These are phyloP conservation scores for Alternaria incomplexa DNA, from an alignment of 2,329 filamentous ascomycete species.

Conservation along the genomic window DNA sequence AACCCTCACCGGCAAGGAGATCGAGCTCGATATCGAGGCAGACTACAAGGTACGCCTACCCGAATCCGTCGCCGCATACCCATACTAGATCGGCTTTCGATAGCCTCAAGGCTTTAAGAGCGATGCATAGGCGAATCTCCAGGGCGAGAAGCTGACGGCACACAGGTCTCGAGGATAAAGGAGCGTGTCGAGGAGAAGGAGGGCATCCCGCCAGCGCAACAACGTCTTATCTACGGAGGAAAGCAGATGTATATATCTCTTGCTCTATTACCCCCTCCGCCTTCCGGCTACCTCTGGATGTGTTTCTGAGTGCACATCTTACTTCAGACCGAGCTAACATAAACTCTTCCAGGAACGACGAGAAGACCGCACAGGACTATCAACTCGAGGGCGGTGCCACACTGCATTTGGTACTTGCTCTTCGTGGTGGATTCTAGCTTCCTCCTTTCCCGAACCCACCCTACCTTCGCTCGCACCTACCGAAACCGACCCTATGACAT, in stretches of 20 bases:
- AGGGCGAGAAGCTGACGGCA: constrained; percentile 12
- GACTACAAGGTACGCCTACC: constrained; percentile 77
- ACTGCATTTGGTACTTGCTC: constrained; percentile 91
- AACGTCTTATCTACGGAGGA: constrained; percentile 92
- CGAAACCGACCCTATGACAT: not conserved
- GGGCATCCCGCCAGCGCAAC: constrained; percentile 95
- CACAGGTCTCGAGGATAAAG: constrained; percentile 91
- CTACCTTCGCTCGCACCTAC: not conserved
- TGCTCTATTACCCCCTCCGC: too few relatives aligned
- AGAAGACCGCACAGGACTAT: constrained; percentile 92
- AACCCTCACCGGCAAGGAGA: constrained; percentile 97
- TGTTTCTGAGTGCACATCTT: too few relatives aligned
- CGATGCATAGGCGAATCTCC: accelerated
- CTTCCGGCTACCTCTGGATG: too few relatives aligned
- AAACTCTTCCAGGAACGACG: constrained; percentile 76
- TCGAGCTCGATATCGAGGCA: constrained; percentile 95
- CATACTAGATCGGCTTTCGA: not conserved
- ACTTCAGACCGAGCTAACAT: constrained; percentile 6
- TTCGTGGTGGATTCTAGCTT: constrained; percentile 71
- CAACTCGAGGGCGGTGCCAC: constrained; percentile 90
- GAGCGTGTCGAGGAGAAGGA: constrained; percentile 99
- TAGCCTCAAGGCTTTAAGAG: not conserved
- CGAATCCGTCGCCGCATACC: not conserved
- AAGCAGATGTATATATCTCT: constrained; percentile 82
- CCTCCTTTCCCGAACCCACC: not conserved